Evolutionary conservation across 1,284 basidiomycete species (phyloP).

Genomic region (Rhodotorula mucilaginosa): DNA sequence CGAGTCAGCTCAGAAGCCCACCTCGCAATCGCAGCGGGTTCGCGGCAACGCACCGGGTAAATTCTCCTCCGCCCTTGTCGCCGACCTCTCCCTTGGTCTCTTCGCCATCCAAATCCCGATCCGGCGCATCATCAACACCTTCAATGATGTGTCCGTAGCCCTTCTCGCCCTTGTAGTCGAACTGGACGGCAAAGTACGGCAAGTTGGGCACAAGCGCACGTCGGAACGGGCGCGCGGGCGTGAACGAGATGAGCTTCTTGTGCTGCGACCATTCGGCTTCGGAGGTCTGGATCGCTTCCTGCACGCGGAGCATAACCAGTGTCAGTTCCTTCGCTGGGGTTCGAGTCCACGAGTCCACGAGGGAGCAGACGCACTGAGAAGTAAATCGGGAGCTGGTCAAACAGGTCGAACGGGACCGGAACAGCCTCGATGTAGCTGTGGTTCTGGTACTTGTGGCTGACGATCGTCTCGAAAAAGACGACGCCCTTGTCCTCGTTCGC

Average conservation of each 20-base stretch:
- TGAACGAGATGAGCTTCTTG: slow-evolving; percentile 91
- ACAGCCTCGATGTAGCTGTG: slow-evolving; percentile 90
- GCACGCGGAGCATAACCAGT: background rate
- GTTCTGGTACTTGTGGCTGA: slow-evolving; percentile 77
- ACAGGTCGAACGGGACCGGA: slow-evolving; percentile 79
- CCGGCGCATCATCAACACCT: slow-evolving; percentile 66
- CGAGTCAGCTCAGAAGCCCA: background rate
- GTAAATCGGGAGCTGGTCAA: slow-evolving; percentile 82
- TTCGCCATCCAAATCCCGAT: slow-evolving; percentile 55
- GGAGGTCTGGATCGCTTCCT: slow-evolving; percentile 87
- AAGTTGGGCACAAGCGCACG: slow-evolving; percentile 91
- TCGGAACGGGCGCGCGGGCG: slow-evolving; percentile 73
- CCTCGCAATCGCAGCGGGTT: background rate
- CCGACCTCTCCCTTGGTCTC: slow-evolving; percentile 68
- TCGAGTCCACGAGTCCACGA: background rate
- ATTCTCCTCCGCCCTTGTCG: slow-evolving; percentile 81
- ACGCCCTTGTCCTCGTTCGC: slow-evolving; percentile 78
- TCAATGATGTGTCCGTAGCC: slow-evolving; percentile 97
- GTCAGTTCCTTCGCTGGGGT: no score
- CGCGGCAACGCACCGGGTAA: slow-evolving; percentile 66
- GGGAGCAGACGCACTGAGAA: slow-evolving; percentile 65
- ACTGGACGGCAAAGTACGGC: slow-evolving; percentile 98
- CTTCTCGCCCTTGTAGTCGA: slow-evolving; percentile 94
- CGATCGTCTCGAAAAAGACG: slow-evolving; percentile 89
- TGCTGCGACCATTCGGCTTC: slow-evolving; percentile 98